Base-by-base conservation (phyloP, 2,329 filamentous ascomycete genomes). In the Furcasterigmium sp. region DNA sequence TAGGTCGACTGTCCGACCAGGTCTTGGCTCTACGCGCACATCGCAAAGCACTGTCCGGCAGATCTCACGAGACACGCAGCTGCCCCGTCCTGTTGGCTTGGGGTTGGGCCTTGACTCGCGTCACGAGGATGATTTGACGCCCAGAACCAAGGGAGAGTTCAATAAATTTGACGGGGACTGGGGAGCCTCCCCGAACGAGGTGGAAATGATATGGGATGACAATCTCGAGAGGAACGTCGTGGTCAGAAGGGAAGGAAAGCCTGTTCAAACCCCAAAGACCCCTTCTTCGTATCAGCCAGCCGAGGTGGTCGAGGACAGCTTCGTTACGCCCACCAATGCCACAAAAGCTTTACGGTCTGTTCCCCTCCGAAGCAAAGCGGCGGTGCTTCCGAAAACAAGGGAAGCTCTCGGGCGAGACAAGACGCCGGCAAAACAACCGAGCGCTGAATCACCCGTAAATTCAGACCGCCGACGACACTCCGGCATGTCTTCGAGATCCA, bases 141-240 rank as follows among this genome's bases (percentile, higher is more conserved):
- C 68, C 20, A 65, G 53, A 50, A 65, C 62, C n/a, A 67, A 63
- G 49, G 62, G 67, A 46, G 72, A 76, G 39, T 78, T 78, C 51
- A 62, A 67, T 46, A 67, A 67, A 43, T 80, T 80, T 57, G 80
- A 84, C 54, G 78, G 77, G 34, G 73, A 77, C 56, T 84, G 77
- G 77, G 23, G n/a, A n/a, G 65, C 59, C 40, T 65, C 67, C 25
- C 57, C 60, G 23, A 67, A 58, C 51, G 70, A 77, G 49, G 69
- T 72, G 25, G 72, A 73, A 49, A 63, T 69, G 56, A 74, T 78
- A 62, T 78, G 75, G 72, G 73, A 80, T 51, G 62, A 70, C 47
- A 73, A 74, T 57, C 59, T 75, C 30, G 64, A 69, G 52, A 72
- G 73, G 61, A 71, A 75, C 67, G 75, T 78, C 34, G 72, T 64